A percentile compares a stretch with the other conserved stretches of the same genome.
Conservation (phyloP, 148 eudicot species). For the Spergularia bocconei region DNA sequence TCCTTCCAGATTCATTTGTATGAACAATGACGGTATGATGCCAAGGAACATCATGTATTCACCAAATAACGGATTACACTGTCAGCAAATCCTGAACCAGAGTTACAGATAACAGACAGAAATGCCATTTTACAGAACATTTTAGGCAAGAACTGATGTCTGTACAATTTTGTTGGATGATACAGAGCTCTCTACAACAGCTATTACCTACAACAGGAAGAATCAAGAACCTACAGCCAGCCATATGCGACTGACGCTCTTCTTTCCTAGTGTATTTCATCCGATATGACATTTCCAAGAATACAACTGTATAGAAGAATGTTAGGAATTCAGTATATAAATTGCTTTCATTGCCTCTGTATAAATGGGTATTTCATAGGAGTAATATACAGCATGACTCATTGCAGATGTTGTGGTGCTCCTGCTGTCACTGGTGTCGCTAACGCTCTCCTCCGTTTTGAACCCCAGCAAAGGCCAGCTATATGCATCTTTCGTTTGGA, state of each 20-base stretch:
- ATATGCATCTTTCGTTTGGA: slow-evolving; percentile 32
- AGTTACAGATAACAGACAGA: too few relatives aligned
- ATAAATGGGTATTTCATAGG: background rate
- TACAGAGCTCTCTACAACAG: background rate
- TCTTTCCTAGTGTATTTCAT: background rate
- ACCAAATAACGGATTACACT: too few relatives aligned
- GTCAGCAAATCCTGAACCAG: too few relatives aligned
- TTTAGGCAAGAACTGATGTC: too few relatives aligned
- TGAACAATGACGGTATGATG: too few relatives aligned
- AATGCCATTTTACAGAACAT: too few relatives aligned
- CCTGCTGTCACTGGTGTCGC: slow-evolving; percentile 3
- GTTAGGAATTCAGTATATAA: background rate
- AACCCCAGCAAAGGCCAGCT: slow-evolving; percentile 58
- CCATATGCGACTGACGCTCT: background rate
- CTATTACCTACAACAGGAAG: slow-evolving; percentile 6
- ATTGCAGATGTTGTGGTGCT: background rate
- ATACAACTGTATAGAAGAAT: background rate
- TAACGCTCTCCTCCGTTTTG: slow-evolving; percentile 56
- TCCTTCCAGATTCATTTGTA: too few relatives aligned
- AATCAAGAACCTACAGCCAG: background rate
- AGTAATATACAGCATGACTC: slow-evolving; percentile 23
- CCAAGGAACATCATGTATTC: too few relatives aligned
- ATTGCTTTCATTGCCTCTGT: background rate
- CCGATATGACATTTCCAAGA: too few relatives aligned
- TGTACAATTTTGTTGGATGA: background rate